Evolutionary conservation across 495 filamentous ascomycete species (phyloP).

Genomic region (Aspergillus ellipticus): DNA sequence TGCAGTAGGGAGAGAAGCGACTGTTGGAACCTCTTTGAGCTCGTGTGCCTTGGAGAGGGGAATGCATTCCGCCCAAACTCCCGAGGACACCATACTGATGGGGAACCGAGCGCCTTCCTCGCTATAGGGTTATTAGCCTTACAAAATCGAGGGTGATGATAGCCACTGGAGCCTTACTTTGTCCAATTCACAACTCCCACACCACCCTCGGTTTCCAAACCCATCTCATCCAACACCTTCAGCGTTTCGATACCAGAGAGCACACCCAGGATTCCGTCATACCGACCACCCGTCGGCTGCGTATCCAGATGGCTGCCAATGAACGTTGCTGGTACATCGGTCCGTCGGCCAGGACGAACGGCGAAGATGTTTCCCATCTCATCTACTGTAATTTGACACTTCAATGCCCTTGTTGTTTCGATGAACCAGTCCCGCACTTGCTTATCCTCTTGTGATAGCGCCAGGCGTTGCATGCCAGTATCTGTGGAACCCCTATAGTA

Average conservation of each 20-base stretch:
- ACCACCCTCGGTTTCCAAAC: conserved; percentile 65
- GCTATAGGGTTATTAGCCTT: conserved; percentile 23
- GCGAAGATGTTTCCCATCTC: conserved; percentile 78
- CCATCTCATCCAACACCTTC: conserved; percentile 62
- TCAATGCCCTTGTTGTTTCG: conserved; percentile 57
- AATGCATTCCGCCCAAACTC: conserved; percentile 71
- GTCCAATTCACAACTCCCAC: conserved; percentile 80
- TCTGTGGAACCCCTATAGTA: conserved; percentile 49
- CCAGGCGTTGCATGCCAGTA: conserved; percentile 63
- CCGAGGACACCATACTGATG: conserved; percentile 70
- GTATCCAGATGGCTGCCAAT: conserved; percentile 76
- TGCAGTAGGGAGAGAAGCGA: conserved; percentile 42
- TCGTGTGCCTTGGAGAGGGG: conserved; percentile 59
- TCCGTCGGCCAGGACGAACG: conserved; percentile 54
- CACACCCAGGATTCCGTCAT: conserved; percentile 74
- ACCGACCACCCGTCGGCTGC: conserved; percentile 69
- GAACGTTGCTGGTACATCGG: conserved; percentile 58
- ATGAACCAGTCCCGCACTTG: conserved; percentile 73
- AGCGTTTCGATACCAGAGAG: conserved; percentile 69
- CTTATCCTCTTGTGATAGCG: conserved; percentile 69
- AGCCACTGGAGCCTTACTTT: conserved; percentile 42
- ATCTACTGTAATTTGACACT: conserved; percentile 59
- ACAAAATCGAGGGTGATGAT: neutral
- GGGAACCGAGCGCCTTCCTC: conserved; percentile 82
- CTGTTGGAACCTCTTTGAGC: conserved; percentile 50